A percentile compares a stretch with the other conserved stretches of the same genome.
phyloP scores from a whole-genome alignment of 2,329 filamentous ascomycete genomes.

The Aureobasidium leucospermi region DNA sequence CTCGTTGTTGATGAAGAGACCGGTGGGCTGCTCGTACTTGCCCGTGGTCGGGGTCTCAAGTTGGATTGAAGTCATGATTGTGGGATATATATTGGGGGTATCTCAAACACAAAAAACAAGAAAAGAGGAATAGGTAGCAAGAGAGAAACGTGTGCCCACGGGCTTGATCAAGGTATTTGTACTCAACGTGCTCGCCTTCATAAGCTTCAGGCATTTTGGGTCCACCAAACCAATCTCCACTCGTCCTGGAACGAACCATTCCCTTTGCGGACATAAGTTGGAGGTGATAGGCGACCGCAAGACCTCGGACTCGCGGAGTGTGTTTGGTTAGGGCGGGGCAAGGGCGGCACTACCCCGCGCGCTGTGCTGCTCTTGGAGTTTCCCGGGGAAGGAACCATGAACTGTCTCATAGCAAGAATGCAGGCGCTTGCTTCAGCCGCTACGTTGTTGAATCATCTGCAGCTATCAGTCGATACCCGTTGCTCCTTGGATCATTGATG shows the following conservation, averaged over 20 bases:
- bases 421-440: neutral
- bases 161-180: conserved; percentile 10
- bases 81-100: conserved; percentile 16
- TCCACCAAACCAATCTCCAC: conserved; percentile 8
- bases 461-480: neutral
- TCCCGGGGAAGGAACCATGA: conserved; percentile 1
- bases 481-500: neutral
- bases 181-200: conserved; percentile 3
- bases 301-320: conserved; percentile 12
- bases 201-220: conserved; percentile 4
- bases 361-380: neutral
- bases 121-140: neutral
- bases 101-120: conserved; percentile 17
- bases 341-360: conserved; percentile 10
- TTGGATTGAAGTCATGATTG: conserved; percentile 46
- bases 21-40: conserved; percentile 48
- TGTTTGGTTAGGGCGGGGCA: conserved; percentile 8
- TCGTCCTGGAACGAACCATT: conserved; percentile 2
- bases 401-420: neutral
- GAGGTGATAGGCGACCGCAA: conserved; percentile 9
- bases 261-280: neutral
- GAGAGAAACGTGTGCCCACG: neutral
- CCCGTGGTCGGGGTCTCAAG: conserved; percentile 62
- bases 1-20: conserved; percentile 84
- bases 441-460: neutral